phyloP scores from a whole-genome alignment of 768 basidiomycete genomes.

The Boletus speciosus region DNA sequence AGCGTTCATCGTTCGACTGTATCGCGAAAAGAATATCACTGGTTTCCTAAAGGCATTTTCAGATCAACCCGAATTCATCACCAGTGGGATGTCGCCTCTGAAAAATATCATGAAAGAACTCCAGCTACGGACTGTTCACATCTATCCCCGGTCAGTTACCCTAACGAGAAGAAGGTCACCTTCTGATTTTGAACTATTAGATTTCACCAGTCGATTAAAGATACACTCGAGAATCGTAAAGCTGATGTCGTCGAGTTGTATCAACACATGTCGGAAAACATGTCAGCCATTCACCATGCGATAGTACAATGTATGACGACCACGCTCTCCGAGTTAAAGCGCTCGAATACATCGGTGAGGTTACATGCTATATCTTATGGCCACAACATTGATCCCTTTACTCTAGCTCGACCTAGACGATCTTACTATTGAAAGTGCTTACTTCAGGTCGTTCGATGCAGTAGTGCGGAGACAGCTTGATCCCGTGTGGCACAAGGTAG shows the following conservation, averaged over 20 bases:
- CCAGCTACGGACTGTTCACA: constrained; percentile 81
- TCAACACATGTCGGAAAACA: constrained; percentile 77
- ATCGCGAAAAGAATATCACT: constrained; percentile 80
- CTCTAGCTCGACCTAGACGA: constrained; percentile 91
- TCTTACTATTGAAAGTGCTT: constrained; percentile 86
- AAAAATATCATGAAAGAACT: constrained; percentile 92
- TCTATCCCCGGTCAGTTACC: constrained; percentile 76
- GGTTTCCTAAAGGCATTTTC: constrained; percentile 98
- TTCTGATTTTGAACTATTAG: constrained; percentile 37
- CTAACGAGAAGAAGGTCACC: not conserved
- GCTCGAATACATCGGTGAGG: constrained; percentile 70
- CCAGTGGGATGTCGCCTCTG: constrained; percentile 86
- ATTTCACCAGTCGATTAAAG: constrained; percentile 87
- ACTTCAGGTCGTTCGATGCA: constrained; percentile 89
- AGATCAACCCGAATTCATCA: constrained; percentile 94
- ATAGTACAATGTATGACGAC: constrained; percentile 93
- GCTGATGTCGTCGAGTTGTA: constrained; percentile 93
- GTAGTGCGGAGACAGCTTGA: constrained; percentile 88
- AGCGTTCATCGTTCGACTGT: constrained; percentile 90
- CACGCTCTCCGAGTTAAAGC: constrained; percentile 85
- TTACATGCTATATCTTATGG: not conserved
- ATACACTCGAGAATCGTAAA: constrained; percentile 73
- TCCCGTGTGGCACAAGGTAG: constrained; percentile 95
- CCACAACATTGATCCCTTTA: not conserved
- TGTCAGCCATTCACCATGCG: constrained; percentile 89